Evolutionary conservation across 2,329 filamentous ascomycete species (phyloP).

Genomic region (Botrytis byssoidea): DNA sequence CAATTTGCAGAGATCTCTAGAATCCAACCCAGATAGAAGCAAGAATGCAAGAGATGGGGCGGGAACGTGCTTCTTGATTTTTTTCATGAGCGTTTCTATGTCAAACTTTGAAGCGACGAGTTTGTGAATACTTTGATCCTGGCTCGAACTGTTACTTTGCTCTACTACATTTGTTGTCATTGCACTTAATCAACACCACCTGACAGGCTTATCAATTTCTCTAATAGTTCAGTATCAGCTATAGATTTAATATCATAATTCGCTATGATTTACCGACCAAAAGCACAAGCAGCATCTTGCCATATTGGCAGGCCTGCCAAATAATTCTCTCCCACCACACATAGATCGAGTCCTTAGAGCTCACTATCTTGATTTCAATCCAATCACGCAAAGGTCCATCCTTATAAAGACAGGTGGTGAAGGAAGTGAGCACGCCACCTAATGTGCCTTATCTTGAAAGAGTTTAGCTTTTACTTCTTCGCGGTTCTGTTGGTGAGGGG

Average conservation of each 20-base stretch:
- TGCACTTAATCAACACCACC: fast-evolving
- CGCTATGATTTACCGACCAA: neutral
- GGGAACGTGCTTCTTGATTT: too few species aligned
- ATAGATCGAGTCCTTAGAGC: too few species aligned
- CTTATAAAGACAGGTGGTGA: neutral
- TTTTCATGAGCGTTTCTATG: too few species aligned
- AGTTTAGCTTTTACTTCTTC: neutral
- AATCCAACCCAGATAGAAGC: too few species aligned
- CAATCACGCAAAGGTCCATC: neutral
- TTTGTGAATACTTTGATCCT: neutral
- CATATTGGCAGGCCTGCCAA: neutral
- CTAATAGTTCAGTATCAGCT: neutral
- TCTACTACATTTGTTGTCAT: neutral
- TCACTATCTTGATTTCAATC: neutral
- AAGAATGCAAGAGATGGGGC: too few species aligned
- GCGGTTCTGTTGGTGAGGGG: fast-evolving
- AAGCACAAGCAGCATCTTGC: neutral
- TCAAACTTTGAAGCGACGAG: too few species aligned
- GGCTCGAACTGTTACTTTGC: neutral
- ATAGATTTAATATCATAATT: neutral
- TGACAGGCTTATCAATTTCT: neutral
- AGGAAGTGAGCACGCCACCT: fast-evolving
- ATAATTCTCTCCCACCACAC: neutral
- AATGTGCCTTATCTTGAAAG: fast-evolving
- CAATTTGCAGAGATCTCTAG: neutral